Evolutionary conservation across 1,284 basidiomycete species (phyloP).

Genomic region (Tremellales sp.): DNA sequence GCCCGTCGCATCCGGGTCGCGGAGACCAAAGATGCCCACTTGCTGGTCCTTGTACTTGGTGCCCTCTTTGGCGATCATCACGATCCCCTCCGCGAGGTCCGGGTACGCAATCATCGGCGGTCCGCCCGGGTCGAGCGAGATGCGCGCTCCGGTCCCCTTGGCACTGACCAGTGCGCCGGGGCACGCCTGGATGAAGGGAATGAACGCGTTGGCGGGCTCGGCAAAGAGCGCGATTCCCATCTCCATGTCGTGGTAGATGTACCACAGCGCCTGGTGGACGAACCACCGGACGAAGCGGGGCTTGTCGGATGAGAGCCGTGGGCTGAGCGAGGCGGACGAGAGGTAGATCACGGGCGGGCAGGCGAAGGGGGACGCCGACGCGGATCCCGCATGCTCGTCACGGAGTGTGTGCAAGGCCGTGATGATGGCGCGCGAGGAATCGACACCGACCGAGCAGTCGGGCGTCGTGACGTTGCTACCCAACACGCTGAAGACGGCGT

Average conservation of each 20-base stretch:
- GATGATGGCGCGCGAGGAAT: slow-evolving; percentile 4
- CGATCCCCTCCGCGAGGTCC: too few relatives aligned
- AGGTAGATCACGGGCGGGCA: slow-evolving; percentile 6
- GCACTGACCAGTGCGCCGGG: too few relatives aligned
- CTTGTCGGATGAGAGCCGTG: background rate
- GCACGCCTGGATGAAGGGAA: too few relatives aligned
- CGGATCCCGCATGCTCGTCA: too few relatives aligned
- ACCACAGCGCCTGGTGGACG: slow-evolving; percentile 1
- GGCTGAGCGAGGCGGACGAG: slow-evolving; percentile 4
- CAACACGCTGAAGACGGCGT: slow-evolving; percentile 6
- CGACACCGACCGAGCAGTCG: slow-evolving; percentile 6
- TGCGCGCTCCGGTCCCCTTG: too few relatives aligned
- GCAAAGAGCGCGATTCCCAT: slow-evolving; percentile 3
- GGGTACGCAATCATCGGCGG: too few relatives aligned
- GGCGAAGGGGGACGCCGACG: background rate
- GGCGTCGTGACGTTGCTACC: slow-evolving; percentile 7
- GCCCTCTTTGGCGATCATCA: too few relatives aligned
- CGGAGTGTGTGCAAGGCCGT: background rate
- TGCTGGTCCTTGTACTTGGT: too few relatives aligned
- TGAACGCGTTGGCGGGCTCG: too few relatives aligned
- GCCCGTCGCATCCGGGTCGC: too few relatives aligned
- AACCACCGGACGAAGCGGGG: slow-evolving; percentile 3
- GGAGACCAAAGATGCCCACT: too few relatives aligned
- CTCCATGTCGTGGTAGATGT: slow-evolving; percentile 8
- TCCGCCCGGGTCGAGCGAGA: too few relatives aligned